phyloP scores from a whole-genome alignment of 2,329 filamentous ascomycete genomes.

The Aschersonia sp. region DNA sequence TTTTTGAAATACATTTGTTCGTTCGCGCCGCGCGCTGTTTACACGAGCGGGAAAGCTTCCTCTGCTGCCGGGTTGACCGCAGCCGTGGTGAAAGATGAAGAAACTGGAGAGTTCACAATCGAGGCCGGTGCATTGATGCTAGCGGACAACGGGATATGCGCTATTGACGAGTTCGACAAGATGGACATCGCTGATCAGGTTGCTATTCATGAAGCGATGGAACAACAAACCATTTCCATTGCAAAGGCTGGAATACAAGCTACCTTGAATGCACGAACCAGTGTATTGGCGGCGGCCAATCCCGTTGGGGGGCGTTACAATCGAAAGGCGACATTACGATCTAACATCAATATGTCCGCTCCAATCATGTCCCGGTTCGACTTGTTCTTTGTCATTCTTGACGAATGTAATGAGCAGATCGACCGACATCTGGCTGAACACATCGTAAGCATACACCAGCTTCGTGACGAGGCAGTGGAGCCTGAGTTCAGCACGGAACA shows the following conservation, averaged over 20 bases:
- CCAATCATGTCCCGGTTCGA: slow-evolving; percentile 99
- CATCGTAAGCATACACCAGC: slow-evolving; percentile 86
- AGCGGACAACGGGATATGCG: slow-evolving; percentile 91
- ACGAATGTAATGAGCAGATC: slow-evolving; percentile 86
- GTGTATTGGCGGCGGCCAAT: slow-evolving; percentile 90
- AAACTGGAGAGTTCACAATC: slow-evolving; percentile 97
- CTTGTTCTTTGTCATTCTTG: slow-evolving; percentile 92
- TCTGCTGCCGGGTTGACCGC: slow-evolving; percentile 95
- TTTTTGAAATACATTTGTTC: slow-evolving; percentile 97
- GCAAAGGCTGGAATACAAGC: slow-evolving; percentile 97
- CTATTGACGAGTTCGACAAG: slow-evolving; percentile 99
- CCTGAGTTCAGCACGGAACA: slow-evolving; percentile 95
- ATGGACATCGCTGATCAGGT: slow-evolving; percentile 98
- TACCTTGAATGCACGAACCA: slow-evolving; percentile 88
- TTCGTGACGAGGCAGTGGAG: slow-evolving; percentile 79
- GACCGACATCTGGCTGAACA: slow-evolving; percentile 87
- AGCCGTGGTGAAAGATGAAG: slow-evolving; percentile 93
- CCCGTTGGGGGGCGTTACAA: slow-evolving; percentile 95
- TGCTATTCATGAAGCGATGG: slow-evolving; percentile 99
- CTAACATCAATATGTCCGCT: slow-evolving; percentile 97
- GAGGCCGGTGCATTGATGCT: slow-evolving; percentile 97
- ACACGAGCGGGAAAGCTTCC: slow-evolving; percentile 94
- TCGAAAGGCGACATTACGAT: slow-evolving; percentile 80
- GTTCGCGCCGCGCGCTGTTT: slow-evolving; percentile 90
- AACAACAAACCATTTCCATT: slow-evolving; percentile 98